Conservation (phyloP, 192 early-diverging fungal genomes). For the Fimicolochytrium jonesii region DNA sequence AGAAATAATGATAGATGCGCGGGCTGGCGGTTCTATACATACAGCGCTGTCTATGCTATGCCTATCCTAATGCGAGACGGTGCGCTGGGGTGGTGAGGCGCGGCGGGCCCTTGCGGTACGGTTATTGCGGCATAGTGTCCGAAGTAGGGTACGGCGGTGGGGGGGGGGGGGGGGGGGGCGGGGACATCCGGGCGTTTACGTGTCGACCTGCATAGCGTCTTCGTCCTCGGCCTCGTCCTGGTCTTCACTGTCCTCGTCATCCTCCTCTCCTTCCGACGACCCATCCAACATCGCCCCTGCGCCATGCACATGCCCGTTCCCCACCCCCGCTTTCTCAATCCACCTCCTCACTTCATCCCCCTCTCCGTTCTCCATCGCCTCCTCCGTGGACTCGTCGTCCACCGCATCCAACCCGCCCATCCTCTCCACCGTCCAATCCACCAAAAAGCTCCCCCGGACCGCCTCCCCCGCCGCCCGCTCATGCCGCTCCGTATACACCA, state of each 20-base stretch:
- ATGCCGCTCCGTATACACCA: conserved; percentile 92
- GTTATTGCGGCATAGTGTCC: too few species aligned
- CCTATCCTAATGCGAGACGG: too few species aligned
- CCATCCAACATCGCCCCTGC: neutral
- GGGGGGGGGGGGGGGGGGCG: neutral
- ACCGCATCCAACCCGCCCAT: conserved; percentile 51
- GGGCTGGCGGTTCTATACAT: too few species aligned
- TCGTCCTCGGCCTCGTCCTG: neutral
- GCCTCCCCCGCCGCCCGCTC: conserved; percentile 73
- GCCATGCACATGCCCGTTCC: neutral
- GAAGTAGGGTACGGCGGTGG: too few species aligned
- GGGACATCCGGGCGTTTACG: neutral
- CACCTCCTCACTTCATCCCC: neutral
- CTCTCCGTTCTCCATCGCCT: neutral
- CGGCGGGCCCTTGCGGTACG: too few species aligned
- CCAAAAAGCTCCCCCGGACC: conserved; percentile 76
- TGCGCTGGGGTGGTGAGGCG: too few species aligned
- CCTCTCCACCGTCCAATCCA: conserved; percentile 86
- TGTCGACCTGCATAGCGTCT: conserved; percentile 12
- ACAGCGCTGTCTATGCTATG: too few species aligned
- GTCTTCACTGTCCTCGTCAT: conserved; percentile 7
- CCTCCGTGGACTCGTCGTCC: neutral
- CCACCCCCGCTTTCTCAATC: neutral
- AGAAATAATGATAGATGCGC: too few species aligned
- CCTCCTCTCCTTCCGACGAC: neutral